Evolutionary conservation across 2,329 filamentous ascomycete genomes (phyloP).

Genomic region (Tolypocladium cylindrosporum): DNA sequence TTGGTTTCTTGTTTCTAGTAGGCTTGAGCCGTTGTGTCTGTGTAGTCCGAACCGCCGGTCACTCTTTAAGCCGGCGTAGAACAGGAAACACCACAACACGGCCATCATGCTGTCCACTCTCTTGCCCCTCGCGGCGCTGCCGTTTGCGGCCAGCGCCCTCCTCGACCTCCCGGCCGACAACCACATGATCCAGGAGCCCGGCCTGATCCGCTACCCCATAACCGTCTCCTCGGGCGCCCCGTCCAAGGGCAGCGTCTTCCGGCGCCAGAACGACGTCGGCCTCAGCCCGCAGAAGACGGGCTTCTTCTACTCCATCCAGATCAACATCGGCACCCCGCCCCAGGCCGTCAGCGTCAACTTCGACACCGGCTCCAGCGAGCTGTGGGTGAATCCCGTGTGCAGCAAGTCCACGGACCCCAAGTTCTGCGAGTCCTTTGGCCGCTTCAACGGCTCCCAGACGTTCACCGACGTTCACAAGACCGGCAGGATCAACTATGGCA

Average conservation of each 20-base stretch:
- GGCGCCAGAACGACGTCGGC: conserved; percentile 17
- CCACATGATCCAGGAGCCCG: conserved; percentile 11
- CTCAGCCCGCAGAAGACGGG: conserved; percentile 16
- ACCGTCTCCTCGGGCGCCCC: conserved; percentile 16
- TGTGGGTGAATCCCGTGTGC: conserved; percentile 33
- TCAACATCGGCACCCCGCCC: conserved; percentile 26
- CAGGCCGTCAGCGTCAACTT: conserved; percentile 28
- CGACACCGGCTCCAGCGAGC: conserved; percentile 30
- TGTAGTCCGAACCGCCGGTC: conserved; percentile 8
- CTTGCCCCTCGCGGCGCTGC: conserved; percentile 17
- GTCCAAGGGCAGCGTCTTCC: conserved; percentile 14
- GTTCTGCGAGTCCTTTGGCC: conserved; percentile 18
- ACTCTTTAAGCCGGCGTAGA: conserved; percentile 14
- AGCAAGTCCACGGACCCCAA: conserved; percentile 15
- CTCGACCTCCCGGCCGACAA: conserved; percentile 12
- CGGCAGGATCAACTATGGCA: conserved; percentile 19
- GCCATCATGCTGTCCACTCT: conserved; percentile 19
- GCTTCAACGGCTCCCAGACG: conserved; percentile 19
- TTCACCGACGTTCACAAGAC: conserved; percentile 15
- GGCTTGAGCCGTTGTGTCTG: neutral
- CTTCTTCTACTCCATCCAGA: conserved; percentile 27
- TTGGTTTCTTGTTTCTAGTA: conserved; percentile 1
- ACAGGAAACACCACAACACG: neutral
- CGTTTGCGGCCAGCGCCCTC: conserved; percentile 13
- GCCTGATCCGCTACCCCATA: conserved; percentile 19